These are phyloP conservation scores for Terfezia claveryi DNA, from an alignment of 495 filamentous ascomycete genomes.

Conservation along the genomic window DNA sequence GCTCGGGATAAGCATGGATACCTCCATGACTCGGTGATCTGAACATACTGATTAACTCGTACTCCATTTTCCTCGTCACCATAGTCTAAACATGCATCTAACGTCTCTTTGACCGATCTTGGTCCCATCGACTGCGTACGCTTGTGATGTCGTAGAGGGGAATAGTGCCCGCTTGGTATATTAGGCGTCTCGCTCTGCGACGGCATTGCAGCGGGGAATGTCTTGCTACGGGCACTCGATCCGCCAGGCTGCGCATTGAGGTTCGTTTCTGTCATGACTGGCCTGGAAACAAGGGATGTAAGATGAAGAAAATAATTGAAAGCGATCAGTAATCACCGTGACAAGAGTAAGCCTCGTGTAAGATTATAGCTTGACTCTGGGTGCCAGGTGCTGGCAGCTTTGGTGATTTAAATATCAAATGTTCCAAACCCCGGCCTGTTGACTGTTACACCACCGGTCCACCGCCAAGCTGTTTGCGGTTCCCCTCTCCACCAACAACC, in stretches of 20 bases:
- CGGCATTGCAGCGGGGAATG: background rate
- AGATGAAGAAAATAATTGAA: too few species aligned
- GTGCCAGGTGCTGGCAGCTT: too few species aligned
- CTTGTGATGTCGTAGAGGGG: slow-evolving; percentile 52
- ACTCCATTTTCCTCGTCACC: slow-evolving; percentile 58
- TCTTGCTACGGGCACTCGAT: background rate
- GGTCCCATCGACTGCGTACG: slow-evolving; percentile 37
- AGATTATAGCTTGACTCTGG: too few species aligned
- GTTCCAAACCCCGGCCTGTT: too few species aligned
- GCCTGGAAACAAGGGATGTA: too few species aligned
- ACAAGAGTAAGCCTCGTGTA: too few species aligned
- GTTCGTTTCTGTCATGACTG: too few species aligned
- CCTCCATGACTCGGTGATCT: background rate
- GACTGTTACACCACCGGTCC: too few species aligned
- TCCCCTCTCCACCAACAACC: too few species aligned
- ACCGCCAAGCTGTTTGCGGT: too few species aligned
- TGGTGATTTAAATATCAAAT: too few species aligned
- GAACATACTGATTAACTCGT: slow-evolving; percentile 16
- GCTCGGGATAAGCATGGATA: slow-evolving; percentile 53
- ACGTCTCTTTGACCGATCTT: slow-evolving; percentile 44
- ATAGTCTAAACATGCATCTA: slow-evolving; percentile 76
- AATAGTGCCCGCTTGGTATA: slow-evolving; percentile 19
- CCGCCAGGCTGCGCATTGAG: background rate
- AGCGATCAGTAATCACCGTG: too few species aligned
- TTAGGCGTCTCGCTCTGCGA: background rate